Percentiles rank a stretch among this genome's conserved stretches.
These are phyloP conservation scores for Paratinospora sagittata DNA, from an alignment of 164 flowering plant genomes.

Conservation along the genomic window DNA sequence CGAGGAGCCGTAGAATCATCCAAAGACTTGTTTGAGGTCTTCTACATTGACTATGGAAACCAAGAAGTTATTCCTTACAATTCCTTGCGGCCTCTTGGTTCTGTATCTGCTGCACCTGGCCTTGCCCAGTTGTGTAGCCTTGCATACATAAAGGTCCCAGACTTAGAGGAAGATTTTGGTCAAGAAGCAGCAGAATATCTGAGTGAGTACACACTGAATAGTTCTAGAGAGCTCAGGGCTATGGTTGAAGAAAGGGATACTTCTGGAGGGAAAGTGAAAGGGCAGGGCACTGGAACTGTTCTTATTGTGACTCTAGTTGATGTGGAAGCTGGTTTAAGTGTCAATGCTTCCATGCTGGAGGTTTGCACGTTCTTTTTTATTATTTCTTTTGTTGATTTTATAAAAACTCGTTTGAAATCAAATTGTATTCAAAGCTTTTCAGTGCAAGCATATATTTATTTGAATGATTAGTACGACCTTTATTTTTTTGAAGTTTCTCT, in stretches of 20 bases:
- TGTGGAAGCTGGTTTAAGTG: slow-evolving; percentile 56
- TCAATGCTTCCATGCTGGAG: slow-evolving; percentile 81
- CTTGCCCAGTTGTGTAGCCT: slow-evolving; percentile 91
- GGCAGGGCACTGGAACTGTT: slow-evolving; percentile 89
- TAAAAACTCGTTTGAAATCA: too few relatives aligned
- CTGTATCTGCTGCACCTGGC: slow-evolving; percentile 65
- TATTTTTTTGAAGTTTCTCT: background rate
- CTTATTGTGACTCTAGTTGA: slow-evolving; percentile 63
- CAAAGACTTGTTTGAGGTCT: slow-evolving; percentile 77
- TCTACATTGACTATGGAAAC: slow-evolving; percentile 94
- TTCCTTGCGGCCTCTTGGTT: slow-evolving; percentile 65
- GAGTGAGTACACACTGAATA: slow-evolving; percentile 46
- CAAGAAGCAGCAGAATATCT: slow-evolving; percentile 78
- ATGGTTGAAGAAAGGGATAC: slow-evolving; percentile 74
- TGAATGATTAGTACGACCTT: too few relatives aligned
- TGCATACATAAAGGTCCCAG: slow-evolving; percentile 78
- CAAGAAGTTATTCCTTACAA: slow-evolving; percentile 74
- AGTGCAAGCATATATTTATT: too few relatives aligned
- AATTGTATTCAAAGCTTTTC: too few relatives aligned
- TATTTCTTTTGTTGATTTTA: background rate
- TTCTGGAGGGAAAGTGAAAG: slow-evolving; percentile 87
- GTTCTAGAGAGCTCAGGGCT: slow-evolving; percentile 60
- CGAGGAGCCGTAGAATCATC: slow-evolving; percentile 70
- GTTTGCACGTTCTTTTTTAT: slow-evolving; percentile 28
- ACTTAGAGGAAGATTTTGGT: slow-evolving; percentile 79